Percentiles rank a stretch among this genome's conserved stretches.
phyloP scores from a whole-genome alignment of 208 protist genomes.

The Wallacemonas sp. region DNA sequence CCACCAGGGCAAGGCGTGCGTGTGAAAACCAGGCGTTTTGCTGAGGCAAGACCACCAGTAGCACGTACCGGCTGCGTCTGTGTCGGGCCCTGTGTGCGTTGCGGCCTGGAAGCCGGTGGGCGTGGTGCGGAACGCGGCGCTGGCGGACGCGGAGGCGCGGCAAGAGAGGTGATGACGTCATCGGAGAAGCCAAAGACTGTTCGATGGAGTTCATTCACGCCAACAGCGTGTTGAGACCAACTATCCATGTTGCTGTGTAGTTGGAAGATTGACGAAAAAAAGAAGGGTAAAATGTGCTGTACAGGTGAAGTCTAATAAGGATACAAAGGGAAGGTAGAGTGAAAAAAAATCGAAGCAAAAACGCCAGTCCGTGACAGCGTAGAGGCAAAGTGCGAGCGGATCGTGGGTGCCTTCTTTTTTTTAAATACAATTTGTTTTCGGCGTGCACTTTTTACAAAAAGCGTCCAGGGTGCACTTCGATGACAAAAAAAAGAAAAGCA shows the following conservation, averaged over 20 bases:
- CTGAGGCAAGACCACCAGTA: not conserved
- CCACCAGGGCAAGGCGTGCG: not conserved
- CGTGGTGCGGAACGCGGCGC: not conserved
- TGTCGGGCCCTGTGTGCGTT: not conserved
- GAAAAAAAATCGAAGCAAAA: not conserved
- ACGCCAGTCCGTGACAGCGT: too few species aligned
- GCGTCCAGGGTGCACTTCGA: not conserved
- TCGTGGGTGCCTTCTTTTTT: too few species aligned
- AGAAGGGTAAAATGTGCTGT: not conserved
- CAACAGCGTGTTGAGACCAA: not conserved
- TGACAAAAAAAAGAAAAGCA: slow-evolving; percentile 13
- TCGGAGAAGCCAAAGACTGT: slow-evolving; percentile 11
- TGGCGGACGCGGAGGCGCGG: slow-evolving; percentile 2
- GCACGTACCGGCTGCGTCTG: too few species aligned
- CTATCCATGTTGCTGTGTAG: not conserved
- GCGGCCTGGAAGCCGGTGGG: not conserved
- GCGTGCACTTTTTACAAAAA: too few species aligned
- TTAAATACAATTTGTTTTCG: too few species aligned
- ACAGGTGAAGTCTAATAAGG: not conserved
- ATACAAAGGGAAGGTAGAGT: not conserved
- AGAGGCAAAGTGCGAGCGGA: too few species aligned
- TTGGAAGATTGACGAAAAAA: slow-evolving; percentile 1
- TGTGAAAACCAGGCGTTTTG: not conserved
- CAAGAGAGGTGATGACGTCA: not conserved
- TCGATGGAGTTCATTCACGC: slow-evolving; percentile 6